These are phyloP conservation scores for Silybum marianum DNA, from an alignment of 129 eudicot genomes.

Conservation along the genomic window DNA sequence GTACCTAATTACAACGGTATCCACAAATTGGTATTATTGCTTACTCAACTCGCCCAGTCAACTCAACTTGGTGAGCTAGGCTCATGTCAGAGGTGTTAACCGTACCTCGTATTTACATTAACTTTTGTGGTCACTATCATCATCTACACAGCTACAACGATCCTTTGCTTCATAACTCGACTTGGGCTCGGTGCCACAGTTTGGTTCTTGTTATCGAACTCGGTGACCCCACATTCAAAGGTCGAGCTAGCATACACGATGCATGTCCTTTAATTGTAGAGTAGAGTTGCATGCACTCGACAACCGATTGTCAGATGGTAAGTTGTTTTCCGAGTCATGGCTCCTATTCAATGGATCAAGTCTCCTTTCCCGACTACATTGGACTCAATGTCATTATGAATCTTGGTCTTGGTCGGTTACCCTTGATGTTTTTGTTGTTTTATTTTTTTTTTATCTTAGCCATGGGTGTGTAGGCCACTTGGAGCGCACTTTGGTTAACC, in stretches of 20 bases:
- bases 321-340: conserved; percentile 52
- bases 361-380: conserved; percentile 69
- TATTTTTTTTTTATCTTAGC: too few relatives aligned
- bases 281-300: conserved; percentile 73
- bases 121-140: conserved; percentile 5
- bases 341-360: conserved; percentile 60
- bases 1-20: not conserved
- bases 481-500: too few relatives aligned
- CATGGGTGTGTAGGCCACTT: too few relatives aligned
- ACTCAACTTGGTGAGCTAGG: conserved; percentile 17
- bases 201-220: not conserved
- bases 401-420: conserved; percentile 49
- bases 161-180: conserved; percentile 7
- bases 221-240: conserved; percentile 48
- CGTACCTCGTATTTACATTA: not conserved
- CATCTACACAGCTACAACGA: not conserved
- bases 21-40: not conserved
- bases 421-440: not conserved
- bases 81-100: not conserved
- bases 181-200: not conserved
- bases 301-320: conserved; percentile 44
- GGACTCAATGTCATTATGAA: conserved; percentile 65
- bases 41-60: not conserved
- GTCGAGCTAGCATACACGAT: conserved; percentile 55
- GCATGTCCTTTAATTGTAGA: conserved; percentile 54